phyloP scores from a whole-genome alignment of 192 early-diverging fungal genomes.

The Backusella liffmaniae region DNA sequence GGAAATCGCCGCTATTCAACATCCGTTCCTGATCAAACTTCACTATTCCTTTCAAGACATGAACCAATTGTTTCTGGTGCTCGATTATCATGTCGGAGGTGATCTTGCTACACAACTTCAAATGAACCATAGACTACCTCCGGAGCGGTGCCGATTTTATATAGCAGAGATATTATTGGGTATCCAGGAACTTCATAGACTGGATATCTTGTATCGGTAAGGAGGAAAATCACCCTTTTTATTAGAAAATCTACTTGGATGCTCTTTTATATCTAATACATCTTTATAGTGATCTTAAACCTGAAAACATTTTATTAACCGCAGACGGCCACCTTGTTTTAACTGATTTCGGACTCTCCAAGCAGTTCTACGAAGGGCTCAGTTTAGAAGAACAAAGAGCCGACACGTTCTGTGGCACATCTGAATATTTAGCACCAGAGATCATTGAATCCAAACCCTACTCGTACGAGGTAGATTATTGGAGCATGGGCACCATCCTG shows the following conservation, averaged over 20 bases:
- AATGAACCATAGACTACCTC: conserved; percentile 50
- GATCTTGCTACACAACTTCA: conserved; percentile 88
- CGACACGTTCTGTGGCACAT: conserved; percentile 73
- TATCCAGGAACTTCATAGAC: conserved; percentile 81
- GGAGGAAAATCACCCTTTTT: no score
- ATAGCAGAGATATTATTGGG: conserved; percentile 84
- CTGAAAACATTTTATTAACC: conserved; percentile 72
- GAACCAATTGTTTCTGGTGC: conserved; percentile 81
- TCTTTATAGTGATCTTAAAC: conserved; percentile 63
- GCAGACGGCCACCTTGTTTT: conserved; percentile 78
- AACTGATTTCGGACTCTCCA: conserved; percentile 92
- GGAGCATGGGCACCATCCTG: conserved; percentile 85
- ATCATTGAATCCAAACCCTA: conserved; percentile 56
- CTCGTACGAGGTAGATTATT: conserved; percentile 82
- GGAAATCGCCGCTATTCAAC: conserved; percentile 51
- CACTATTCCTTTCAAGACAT: conserved; percentile 89
- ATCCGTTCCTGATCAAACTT: conserved; percentile 91
- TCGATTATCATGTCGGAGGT: conserved; percentile 89
- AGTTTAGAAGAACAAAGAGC: conserved; percentile 22
- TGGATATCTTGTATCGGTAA: conserved; percentile 81
- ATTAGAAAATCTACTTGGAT: no score
- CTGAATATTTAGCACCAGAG: conserved; percentile 82
- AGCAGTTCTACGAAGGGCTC: conserved; percentile 41
- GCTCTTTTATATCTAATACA: no score
- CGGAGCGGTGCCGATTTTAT: conserved; percentile 82